These are phyloP conservation scores for Mortierella hygrophila DNA, from an alignment of 192 early-diverging fungal species.

Conservation along the genomic window DNA sequence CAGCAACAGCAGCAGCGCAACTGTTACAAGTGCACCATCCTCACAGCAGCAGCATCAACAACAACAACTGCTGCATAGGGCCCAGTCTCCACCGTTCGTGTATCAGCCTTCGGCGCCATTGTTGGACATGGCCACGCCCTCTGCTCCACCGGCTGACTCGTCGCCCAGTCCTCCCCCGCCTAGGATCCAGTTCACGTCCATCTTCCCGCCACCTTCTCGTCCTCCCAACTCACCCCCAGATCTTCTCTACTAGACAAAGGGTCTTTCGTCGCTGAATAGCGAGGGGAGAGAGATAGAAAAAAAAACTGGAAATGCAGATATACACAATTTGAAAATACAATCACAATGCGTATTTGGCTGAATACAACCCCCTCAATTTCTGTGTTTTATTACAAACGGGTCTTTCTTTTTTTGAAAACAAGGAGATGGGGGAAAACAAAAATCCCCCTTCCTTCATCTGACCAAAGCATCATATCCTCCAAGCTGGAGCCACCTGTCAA, in stretches of 20 bases:
- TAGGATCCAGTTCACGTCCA: not conserved
- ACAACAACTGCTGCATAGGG: not conserved
- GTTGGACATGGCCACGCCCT: not conserved
- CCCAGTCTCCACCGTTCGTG: not conserved
- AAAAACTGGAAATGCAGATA: too few species aligned
- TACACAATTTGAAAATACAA: not conserved
- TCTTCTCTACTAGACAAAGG: constrained; percentile 18
- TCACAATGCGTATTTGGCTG: not conserved
- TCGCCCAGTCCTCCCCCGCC: not conserved
- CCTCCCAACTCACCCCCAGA: constrained; percentile 30
- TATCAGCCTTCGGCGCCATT: not conserved
- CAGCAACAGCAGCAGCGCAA: not conserved
- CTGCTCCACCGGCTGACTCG: not conserved
- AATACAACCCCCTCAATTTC: not conserved
- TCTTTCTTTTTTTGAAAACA: not conserved
- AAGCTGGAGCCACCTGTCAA: not conserved
- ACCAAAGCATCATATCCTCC: not conserved
- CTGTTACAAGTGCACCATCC: not conserved
- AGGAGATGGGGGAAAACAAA: not conserved
- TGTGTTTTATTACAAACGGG: not conserved
- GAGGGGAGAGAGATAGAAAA: too few species aligned
- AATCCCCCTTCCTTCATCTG: too few species aligned
- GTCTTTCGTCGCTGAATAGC: too few species aligned
- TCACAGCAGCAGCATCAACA: constrained; percentile 13
- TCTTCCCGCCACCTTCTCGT: not conserved